These are phyloP conservation scores for Parachaetomium inaequale DNA, from an alignment of 495 filamentous ascomycete species.

Conservation along the genomic window DNA sequence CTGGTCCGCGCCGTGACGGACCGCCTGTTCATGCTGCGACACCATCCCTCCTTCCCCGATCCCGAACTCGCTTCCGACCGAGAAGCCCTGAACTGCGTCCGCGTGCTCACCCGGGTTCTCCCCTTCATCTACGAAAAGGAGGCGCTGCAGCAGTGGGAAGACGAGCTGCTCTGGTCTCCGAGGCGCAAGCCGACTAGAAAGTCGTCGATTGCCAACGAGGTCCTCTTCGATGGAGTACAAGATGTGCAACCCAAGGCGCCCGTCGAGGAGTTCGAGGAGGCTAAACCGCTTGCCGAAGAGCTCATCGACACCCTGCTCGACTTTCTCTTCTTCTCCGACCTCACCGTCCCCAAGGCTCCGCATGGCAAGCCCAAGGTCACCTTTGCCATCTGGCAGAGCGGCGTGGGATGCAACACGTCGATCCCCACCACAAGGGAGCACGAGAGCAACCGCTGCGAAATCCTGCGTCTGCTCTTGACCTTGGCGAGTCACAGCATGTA, in stretches of 20 bases:
- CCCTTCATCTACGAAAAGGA: constrained; percentile 94
- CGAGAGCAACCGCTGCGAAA: constrained; percentile 88
- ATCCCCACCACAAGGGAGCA: constrained; percentile 84
- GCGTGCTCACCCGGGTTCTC: constrained; percentile 84
- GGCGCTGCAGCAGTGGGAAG: constrained; percentile 80
- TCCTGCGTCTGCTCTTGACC: constrained; percentile 80
- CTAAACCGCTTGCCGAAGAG: constrained; percentile 88
- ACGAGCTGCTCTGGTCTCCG: constrained; percentile 85
- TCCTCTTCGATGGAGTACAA: constrained; percentile 77
- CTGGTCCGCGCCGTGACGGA: constrained; percentile 78
- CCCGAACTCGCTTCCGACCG: constrained; percentile 82
- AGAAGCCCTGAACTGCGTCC: constrained; percentile 90
- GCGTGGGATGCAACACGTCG: constrained; percentile 89
- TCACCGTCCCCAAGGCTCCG: constrained; percentile 68
- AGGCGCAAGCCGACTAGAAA: constrained; percentile 60
- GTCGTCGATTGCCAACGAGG: constrained; percentile 57
- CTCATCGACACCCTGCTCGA: constrained; percentile 88
- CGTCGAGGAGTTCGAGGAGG: constrained; percentile 68
- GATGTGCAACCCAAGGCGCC: constrained; percentile 51
- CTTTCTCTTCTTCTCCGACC: constrained; percentile 84
- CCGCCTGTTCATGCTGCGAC: constrained; percentile 74
- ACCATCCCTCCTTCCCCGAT: constrained; percentile 87
- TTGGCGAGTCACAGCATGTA: constrained; percentile 91
- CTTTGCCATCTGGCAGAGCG: constrained; percentile 96
- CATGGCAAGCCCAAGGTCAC: constrained; percentile 76